A percentile compares a stretch with the other conserved stretches of the same genome.
phyloP scores from a whole-genome alignment of 2,329 filamentous ascomycete species.

The Colletotrichum acutatum region DNA sequence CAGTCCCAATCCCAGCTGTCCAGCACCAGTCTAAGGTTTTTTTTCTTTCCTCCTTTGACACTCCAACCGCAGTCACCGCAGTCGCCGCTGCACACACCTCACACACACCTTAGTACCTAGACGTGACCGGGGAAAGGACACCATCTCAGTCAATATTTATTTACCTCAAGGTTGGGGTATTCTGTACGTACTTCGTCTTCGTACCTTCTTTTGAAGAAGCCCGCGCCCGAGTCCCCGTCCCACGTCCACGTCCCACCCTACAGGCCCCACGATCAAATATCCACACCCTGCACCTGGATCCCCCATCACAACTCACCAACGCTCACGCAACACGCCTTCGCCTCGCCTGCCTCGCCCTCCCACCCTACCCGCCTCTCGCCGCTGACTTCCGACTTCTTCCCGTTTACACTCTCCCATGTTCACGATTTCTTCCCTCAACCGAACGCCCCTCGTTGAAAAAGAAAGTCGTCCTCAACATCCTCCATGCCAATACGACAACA shows the following conservation, averaged over 20 bases:
- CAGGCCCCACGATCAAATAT: constrained; percentile 28
- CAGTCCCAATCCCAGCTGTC: constrained; percentile 4
- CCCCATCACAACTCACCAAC: constrained; percentile 21
- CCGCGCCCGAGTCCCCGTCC: constrained; percentile 5
- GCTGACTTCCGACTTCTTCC: constrained; percentile 21
- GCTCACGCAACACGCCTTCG: constrained; percentile 19
- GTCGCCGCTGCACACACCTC: not conserved
- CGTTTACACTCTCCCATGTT: not conserved
- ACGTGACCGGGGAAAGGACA: not conserved
- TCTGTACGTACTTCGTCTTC: not conserved
- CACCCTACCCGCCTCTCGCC: constrained; percentile 16
- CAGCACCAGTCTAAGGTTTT: not conserved
- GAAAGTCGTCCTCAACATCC: not conserved
- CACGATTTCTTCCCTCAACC: not conserved
- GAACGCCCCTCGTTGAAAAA: not conserved
- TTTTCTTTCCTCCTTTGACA: not conserved
- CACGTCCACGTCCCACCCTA: constrained; percentile 19
- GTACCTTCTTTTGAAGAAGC: not conserved
- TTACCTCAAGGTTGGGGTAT: not conserved
- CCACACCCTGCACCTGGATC: constrained; percentile 18
- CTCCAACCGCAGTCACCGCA: not conserved
- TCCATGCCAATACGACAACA: not conserved
- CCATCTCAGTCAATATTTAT: not conserved
- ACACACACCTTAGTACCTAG: not conserved
- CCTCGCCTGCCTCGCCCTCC: constrained; percentile 1